A percentile compares a stretch with the other conserved stretches of the same genome.
Evolutionary conservation across 2,329 filamentous ascomycete species (phyloP).

Genomic region (Meredithiella fracta): DNA sequence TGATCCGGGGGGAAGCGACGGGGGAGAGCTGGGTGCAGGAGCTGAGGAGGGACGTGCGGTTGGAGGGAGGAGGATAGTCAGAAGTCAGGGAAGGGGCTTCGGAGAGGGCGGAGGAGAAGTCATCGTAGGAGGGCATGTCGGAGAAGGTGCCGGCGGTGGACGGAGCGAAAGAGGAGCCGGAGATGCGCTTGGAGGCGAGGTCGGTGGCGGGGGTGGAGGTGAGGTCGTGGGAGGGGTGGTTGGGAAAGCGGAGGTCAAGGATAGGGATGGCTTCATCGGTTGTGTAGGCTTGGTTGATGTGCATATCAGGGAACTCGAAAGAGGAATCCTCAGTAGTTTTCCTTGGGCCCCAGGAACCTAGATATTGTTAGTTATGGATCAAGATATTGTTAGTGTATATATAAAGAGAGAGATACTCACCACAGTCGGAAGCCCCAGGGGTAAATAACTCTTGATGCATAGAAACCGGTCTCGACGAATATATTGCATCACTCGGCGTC

Average conservation of each 20-base stretch:
- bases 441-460: conserved; percentile 40
- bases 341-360: conserved; percentile 3
- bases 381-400: background rate
- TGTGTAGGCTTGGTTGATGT: conserved; percentile 45
- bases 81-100: conserved; percentile 51
- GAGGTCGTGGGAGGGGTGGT: conserved; percentile 19
- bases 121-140: conserved; percentile 55
- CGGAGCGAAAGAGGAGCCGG: conserved; percentile 57
- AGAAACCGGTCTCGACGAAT: conserved; percentile 34
- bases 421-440: conserved; percentile 30
- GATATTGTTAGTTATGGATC: background rate
- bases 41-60: conserved; percentile 53
- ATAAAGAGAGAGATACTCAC: conserved; percentile 23
- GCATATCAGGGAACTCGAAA: conserved; percentile 40
- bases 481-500: conserved; percentile 33
- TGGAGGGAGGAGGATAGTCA: conserved; percentile 50
- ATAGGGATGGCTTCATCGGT: conserved; percentile 47
- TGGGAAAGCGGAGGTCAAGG: conserved; percentile 40
- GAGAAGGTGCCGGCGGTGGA: conserved; percentile 49
- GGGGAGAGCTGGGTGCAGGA: conserved; percentile 52
- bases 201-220: conserved; percentile 15
- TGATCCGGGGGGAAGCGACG: conserved; percentile 52
- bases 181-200: conserved; percentile 37
- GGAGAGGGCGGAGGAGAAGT: conserved; percentile 48
- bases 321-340: conserved; percentile 38